Conservation (phyloP, 768 basidiomycete genomes). For the Pleurotus eryngii region DNA sequence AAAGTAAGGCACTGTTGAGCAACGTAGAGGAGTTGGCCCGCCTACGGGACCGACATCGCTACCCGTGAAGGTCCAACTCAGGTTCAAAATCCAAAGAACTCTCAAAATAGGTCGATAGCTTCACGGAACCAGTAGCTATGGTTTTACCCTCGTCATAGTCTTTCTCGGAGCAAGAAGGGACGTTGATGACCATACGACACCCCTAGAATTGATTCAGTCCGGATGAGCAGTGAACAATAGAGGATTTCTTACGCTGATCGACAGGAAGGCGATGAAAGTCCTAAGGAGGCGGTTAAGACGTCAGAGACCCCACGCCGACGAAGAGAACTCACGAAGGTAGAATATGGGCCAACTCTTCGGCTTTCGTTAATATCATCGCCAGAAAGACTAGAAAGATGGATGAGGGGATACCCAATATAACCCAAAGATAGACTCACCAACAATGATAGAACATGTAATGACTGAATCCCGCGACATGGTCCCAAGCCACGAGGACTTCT, state of each 20-base stretch:
- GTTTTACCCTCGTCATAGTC: background rate
- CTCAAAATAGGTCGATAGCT: background rate
- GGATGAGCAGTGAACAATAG: background rate
- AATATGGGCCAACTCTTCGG: background rate
- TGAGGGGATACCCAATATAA: background rate
- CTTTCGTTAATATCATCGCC: background rate
- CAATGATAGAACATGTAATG: background rate
- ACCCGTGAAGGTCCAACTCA: background rate
- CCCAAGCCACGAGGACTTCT: background rate
- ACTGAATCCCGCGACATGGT: background rate
- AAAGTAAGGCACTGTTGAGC: too few relatives aligned
- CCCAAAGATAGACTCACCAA: background rate
- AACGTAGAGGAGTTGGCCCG: too few relatives aligned
- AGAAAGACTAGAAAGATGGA: background rate
- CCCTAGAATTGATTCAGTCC: background rate
- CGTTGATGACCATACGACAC: slow-evolving; percentile 2
- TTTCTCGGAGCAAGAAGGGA: background rate
- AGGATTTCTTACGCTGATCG: background rate
- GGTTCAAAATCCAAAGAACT: background rate
- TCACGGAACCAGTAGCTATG: background rate
- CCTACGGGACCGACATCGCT: too few relatives aligned
- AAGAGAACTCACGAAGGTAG: background rate
- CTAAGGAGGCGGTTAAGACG: background rate
- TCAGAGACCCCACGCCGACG: background rate
- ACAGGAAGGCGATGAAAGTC: background rate